Evolutionary conservation across 129 eudicot species (phyloP).

Genomic region (Heracleum sosnowskyi): DNA sequence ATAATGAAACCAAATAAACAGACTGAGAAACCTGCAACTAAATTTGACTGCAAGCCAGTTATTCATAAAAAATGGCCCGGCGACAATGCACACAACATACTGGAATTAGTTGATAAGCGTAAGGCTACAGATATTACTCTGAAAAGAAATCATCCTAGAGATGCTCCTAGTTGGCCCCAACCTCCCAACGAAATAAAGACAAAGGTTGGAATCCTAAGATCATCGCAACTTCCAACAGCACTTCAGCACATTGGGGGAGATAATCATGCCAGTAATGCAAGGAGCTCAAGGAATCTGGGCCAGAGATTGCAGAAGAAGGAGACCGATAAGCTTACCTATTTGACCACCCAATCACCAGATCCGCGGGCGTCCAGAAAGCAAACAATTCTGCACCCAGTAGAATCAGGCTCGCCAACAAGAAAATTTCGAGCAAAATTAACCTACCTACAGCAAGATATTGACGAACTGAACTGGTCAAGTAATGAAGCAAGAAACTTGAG

Average conservation of each 20-base stretch:
- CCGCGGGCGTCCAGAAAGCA: constrained; percentile 31
- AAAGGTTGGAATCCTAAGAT: constrained; percentile 20
- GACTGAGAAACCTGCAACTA: constrained; percentile 14
- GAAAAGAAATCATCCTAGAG: constrained; percentile 19
- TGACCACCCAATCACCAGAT: constrained; percentile 30
- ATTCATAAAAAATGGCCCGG: constrained; percentile 23
- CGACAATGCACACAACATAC: constrained; percentile 12
- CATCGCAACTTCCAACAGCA: constrained; percentile 21
- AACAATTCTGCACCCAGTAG: constrained; percentile 19
- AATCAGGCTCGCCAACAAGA: constrained; percentile 25
- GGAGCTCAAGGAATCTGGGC: constrained; percentile 33
- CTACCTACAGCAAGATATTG: constrained; percentile 25
- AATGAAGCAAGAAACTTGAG: constrained; percentile 34
- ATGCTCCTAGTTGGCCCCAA: constrained; percentile 20
- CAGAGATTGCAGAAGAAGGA: constrained; percentile 36
- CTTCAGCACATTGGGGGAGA: constrained; percentile 26
- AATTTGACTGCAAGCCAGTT: constrained; percentile 10
- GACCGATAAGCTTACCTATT: constrained; percentile 25
- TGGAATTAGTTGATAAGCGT: constrained; percentile 25
- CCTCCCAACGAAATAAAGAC: constrained; percentile 28
- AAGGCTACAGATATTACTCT: constrained; percentile 17
- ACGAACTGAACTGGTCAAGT: constrained; percentile 29
- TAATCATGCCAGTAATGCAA: constrained; percentile 20
- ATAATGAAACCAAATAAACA: constrained; percentile 26
- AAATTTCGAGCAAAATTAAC: constrained; percentile 28